Evolutionary conservation across 192 early-diverging fungal species (phyloP).

Genomic region (Umbelopsis vinacea): DNA sequence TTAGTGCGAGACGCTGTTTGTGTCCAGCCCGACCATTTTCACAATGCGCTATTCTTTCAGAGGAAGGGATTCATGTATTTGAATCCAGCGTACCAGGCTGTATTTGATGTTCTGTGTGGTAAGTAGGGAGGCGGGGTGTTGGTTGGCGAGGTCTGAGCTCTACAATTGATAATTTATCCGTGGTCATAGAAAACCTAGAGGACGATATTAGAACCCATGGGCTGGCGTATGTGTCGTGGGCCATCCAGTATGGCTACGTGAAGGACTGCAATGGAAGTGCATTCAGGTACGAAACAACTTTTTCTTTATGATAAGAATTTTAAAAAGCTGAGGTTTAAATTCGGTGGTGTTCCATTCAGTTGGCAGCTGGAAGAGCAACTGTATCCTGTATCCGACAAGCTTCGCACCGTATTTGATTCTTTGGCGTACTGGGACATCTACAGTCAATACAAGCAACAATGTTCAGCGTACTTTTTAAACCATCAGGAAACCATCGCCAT

Average conservation of each 20-base stretch:
- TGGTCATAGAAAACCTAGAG: slow-evolving; percentile 18
- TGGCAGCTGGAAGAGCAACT: slow-evolving; percentile 27
- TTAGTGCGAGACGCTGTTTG: slow-evolving; percentile 24
- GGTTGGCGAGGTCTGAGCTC: too few relatives aligned
- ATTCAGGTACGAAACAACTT: slow-evolving; percentile 17
- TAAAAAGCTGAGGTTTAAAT: too few relatives aligned
- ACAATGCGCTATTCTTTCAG: slow-evolving; percentile 26
- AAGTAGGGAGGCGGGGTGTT: too few relatives aligned
- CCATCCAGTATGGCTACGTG: slow-evolving; percentile 23
- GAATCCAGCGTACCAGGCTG: slow-evolving; percentile 27
- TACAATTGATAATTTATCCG: too few relatives aligned
- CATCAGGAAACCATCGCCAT: not conserved
- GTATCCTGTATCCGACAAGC: slow-evolving; percentile 1
- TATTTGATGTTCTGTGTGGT: slow-evolving; percentile 26
- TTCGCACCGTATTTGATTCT: not conserved
- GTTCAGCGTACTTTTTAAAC: not conserved
- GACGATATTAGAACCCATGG: slow-evolving; percentile 13
- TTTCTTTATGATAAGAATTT: too few relatives aligned
- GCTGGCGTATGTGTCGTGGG: slow-evolving; percentile 17
- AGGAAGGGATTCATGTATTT: slow-evolving; percentile 15
- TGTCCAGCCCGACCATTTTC: slow-evolving; percentile 19
- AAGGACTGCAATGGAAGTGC: not conserved
- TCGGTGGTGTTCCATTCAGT: not conserved
- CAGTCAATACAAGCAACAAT: not conserved
- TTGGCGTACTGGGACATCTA: not conserved